These are phyloP conservation scores for Candida endomychidarum DNA, from an alignment of 805 yeast genomes.

Conservation along the genomic window DNA sequence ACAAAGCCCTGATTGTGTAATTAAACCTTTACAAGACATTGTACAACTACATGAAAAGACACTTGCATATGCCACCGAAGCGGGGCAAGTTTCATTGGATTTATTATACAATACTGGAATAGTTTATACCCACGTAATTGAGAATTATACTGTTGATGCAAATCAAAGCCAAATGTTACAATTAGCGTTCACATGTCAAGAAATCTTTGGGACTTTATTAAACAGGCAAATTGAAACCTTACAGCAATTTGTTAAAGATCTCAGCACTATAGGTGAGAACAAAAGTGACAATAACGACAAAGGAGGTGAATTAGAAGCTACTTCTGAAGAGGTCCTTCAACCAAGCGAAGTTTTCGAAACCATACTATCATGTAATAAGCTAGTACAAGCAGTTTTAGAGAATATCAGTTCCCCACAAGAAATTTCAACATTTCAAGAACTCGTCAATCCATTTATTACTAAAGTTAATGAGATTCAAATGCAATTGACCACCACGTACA, in stretches of 20 bases:
- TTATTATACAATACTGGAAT: conserved; percentile 47
- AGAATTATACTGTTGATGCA: conserved; percentile 17
- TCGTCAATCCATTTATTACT: conserved; percentile 21
- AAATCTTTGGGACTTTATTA: conserved; percentile 18
- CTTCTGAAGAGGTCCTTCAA: conserved; percentile 27
- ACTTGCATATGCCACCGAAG: conserved; percentile 16
- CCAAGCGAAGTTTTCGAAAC: conserved; percentile 39
- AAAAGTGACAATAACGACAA: conserved; percentile 10
- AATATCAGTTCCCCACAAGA: conserved; percentile 16
- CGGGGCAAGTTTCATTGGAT: conserved; percentile 34
- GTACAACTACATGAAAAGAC: conserved; percentile 41
- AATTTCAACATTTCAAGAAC: conserved; percentile 11
- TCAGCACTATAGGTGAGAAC: neutral
- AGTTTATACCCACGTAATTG: conserved; percentile 49
- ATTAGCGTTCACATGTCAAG: conserved; percentile 4
- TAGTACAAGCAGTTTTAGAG: conserved; percentile 34
- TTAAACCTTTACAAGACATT: conserved; percentile 38
- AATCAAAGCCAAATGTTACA: conserved; percentile 1
- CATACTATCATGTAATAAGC: conserved; percentile 25
- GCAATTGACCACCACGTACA: conserved; percentile 20
- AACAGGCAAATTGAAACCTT: conserved; percentile 26
- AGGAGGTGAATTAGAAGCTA: conserved; percentile 2
- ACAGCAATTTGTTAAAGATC: conserved; percentile 21
- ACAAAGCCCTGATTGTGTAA: conserved; percentile 20
- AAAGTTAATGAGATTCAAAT: conserved; percentile 20